Evolutionary conservation across 305 asterid genomes (phyloP), one percentile per base, ranked within the genome.

Genomic region (Salvia sclarea): DNA sequence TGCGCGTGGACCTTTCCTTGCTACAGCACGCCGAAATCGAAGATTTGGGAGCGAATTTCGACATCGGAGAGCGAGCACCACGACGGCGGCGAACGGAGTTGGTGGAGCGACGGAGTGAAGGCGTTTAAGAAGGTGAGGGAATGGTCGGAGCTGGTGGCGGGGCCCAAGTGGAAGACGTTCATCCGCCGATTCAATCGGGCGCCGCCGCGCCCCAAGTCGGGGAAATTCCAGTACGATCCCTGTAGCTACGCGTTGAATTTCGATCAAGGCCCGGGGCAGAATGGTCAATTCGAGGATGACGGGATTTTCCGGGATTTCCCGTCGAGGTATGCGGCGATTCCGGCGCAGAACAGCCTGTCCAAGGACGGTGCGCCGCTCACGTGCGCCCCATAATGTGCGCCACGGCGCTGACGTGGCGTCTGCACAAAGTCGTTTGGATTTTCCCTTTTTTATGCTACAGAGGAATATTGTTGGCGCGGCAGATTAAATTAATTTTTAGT

Each of bases 121-220:
- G 79, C 83, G 16, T 58, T 88, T 69, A 89, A 79, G 78, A 85
- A 84, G 76, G 78, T 78, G 40, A 78, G 95, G 57, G 93, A 87
- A 28, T 85, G 88, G 93, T 87, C 96, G 83, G 93, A 87, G 80
- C 77, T 87, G 53, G 92, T 80, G 13, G 97, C 96, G 8, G 96
- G 97, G 16, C 95, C 96, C n/a, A 86, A 81, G 79, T 91, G 96
- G 97, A 91, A 88, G 86, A 89, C 97, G 53, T 88, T 91, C 57
- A 84, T 91, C 59, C 86, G 97, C 30, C 85, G 96, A 21, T 76
- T 86, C 68, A 88, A 84, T 50, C 78, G 77, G 78, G 60, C 72
- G 16, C 21, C 79, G 30, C 41, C 68, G 64, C 59, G 86, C 57
- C 20, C 68, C 43, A 84, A 69, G 67, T 38, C 82, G 31, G 85